These are phyloP conservation scores for Cynanchum wilfordii DNA, from an alignment of 257 asterid species.

Conservation along the genomic window DNA sequence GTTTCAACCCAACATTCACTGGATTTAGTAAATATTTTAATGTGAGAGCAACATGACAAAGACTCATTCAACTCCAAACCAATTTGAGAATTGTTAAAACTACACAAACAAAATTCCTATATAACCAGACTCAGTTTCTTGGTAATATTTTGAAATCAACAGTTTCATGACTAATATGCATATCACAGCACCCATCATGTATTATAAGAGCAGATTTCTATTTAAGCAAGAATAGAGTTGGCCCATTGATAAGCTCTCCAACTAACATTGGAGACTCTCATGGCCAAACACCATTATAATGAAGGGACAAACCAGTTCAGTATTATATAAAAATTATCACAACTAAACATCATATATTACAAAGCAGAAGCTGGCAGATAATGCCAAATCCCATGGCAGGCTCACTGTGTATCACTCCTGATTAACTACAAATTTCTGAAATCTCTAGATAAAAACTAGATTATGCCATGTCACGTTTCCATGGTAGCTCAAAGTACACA, in stretches of 20 bases:
- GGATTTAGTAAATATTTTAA: neutral
- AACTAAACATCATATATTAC: neutral
- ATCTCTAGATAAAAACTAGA: neutral
- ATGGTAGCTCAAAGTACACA: neutral
- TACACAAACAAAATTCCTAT: neutral
- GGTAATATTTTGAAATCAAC: neutral
- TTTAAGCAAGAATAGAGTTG: neutral
- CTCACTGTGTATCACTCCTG: neutral
- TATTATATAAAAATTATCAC: neutral
- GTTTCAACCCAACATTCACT: neutral
- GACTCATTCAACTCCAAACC: neutral
- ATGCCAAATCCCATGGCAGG: constrained; percentile 4
- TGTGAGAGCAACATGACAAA: neutral
- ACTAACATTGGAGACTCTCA: neutral
- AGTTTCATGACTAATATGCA: neutral
- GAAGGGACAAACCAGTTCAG: neutral
- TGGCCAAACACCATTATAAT: neutral
- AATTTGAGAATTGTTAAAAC: neutral
- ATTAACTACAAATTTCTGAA: neutral
- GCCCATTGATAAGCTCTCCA: neutral
- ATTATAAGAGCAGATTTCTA: neutral
- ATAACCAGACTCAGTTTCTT: neutral
- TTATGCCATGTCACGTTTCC: constrained; percentile 1
- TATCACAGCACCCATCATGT: neutral
- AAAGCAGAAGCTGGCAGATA: neutral